Conservation (phyloP, 495 filamentous ascomycete genomes). For the Sphaerosporella brunnea region DNA sequence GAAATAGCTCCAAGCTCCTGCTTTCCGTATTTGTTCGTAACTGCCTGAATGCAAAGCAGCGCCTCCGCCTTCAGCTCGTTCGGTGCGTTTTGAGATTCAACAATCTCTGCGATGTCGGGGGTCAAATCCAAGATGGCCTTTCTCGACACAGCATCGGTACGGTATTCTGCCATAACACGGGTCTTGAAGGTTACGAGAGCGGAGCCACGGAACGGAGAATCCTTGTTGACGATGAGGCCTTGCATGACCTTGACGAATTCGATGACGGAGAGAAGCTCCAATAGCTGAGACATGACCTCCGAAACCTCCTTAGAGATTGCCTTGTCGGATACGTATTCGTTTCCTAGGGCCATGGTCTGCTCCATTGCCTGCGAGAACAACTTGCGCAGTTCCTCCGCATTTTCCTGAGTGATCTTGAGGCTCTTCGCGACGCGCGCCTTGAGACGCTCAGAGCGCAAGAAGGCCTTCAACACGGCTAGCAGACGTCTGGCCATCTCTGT, state of each 20-base stretch:
- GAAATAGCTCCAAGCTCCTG: slow-evolving; percentile 40
- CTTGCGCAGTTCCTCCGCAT: slow-evolving; percentile 41
- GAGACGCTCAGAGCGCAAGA: slow-evolving; percentile 36
- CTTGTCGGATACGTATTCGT: slow-evolving; percentile 42
- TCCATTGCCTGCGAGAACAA: slow-evolving; percentile 57
- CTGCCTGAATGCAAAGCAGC: slow-evolving; percentile 71
- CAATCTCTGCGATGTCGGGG: slow-evolving; percentile 52
- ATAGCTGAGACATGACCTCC: slow-evolving; percentile 46
- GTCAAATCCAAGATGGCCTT: slow-evolving; percentile 57
- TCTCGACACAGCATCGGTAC: slow-evolving; percentile 46
- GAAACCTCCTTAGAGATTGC: slow-evolving; percentile 40
- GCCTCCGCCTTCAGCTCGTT: slow-evolving; percentile 61
- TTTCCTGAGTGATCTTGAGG: slow-evolving; percentile 26
- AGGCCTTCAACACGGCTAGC: slow-evolving; percentile 38
- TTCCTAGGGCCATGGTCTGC: slow-evolving; percentile 42
- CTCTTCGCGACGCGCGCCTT: slow-evolving; percentile 29
- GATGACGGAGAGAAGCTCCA: slow-evolving; percentile 60
- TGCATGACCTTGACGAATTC: slow-evolving; percentile 77
- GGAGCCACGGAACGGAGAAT: slow-evolving; percentile 55
- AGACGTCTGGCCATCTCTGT: slow-evolving; percentile 44
- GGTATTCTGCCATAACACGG: slow-evolving; percentile 50
- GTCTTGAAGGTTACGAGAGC: slow-evolving; percentile 61
- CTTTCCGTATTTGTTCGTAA: slow-evolving; percentile 81
- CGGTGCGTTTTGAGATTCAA: slow-evolving; percentile 42
- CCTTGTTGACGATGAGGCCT: slow-evolving; percentile 50